A percentile compares a stretch with the other conserved stretches of the same genome.
Conservation (phyloP, 1,139 yeast species). For the Blastobotrys aristatus region DNA sequence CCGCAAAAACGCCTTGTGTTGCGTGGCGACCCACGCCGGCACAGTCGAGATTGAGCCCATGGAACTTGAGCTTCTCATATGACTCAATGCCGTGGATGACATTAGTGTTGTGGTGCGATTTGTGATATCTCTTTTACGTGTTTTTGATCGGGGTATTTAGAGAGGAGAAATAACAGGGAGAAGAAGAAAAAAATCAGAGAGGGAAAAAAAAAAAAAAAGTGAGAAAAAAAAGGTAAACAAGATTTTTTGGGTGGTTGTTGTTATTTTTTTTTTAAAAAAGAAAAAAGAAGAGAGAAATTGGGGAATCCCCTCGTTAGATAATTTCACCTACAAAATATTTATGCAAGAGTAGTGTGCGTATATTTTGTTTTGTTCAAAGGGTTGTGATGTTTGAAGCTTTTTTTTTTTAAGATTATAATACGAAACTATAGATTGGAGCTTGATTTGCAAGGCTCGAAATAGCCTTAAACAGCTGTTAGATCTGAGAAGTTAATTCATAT, state of each 20-base stretch:
- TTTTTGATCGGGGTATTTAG: not conserved
- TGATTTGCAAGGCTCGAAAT: not conserved
- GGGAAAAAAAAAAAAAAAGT: not conserved
- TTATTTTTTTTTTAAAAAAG: no score
- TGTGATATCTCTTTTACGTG: not conserved
- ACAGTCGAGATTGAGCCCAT: conserved; percentile 11
- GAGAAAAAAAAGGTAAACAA: not conserved
- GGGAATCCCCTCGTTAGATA: no score
- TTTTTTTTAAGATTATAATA: no score
- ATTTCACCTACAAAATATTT: not conserved
- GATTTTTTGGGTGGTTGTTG: not conserved
- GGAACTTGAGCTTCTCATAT: conserved; percentile 10
- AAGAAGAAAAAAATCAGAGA: not conserved
- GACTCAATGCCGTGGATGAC: conserved; percentile 10
- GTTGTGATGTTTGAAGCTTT: no score
- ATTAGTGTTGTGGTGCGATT: conserved; percentile 1
- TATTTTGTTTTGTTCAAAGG: not conserved
- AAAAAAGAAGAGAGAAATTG: no score
- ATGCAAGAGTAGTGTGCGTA: no score
- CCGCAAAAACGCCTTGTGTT: conserved; percentile 38
- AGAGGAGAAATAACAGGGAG: not conserved
- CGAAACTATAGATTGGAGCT: not conserved
- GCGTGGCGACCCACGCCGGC: conserved; percentile 39
- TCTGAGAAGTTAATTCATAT: not conserved
- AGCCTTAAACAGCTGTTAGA: no score